Conservation (phyloP, 2,329 filamentous ascomycete genomes). For the Myriosclerotinia duriaeana region DNA sequence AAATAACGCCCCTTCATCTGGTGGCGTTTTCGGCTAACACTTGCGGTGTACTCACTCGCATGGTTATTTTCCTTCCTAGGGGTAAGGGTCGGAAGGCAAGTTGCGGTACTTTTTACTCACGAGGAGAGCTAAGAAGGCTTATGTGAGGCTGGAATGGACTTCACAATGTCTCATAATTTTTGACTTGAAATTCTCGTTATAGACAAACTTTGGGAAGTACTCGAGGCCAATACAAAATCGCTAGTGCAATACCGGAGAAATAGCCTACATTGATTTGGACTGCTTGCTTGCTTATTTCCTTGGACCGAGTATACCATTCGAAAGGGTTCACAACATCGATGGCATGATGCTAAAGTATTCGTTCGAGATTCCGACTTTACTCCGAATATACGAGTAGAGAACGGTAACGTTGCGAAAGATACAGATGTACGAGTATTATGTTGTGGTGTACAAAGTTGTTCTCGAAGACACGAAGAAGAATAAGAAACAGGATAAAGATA, state of each 20-base stretch:
- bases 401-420: conserved; percentile 8
- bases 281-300: background rate
- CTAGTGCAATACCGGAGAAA: background rate
- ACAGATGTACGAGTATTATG: background rate
- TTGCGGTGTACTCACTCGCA: conserved; percentile 1
- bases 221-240: background rate
- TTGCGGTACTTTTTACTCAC: background rate
- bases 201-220: background rate
- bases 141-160: background rate
- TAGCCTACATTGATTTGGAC: background rate
- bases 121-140: background rate
- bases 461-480: background rate
- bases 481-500: background rate
- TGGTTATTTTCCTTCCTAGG: background rate
- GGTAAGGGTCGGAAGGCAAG: background rate
- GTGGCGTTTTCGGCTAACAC: conserved; percentile 13
- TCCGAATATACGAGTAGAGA: background rate
- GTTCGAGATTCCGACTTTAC: background rate
- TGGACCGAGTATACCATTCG: background rate
- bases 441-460: background rate
- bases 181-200: background rate
- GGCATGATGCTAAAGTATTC: background rate
- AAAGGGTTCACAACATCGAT: background rate
- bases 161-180: background rate
- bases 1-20: conserved; percentile 11